These are phyloP conservation scores for Glaciozyma antarctica DNA, from an alignment of 768 basidiomycete species.

Conservation along the genomic window DNA sequence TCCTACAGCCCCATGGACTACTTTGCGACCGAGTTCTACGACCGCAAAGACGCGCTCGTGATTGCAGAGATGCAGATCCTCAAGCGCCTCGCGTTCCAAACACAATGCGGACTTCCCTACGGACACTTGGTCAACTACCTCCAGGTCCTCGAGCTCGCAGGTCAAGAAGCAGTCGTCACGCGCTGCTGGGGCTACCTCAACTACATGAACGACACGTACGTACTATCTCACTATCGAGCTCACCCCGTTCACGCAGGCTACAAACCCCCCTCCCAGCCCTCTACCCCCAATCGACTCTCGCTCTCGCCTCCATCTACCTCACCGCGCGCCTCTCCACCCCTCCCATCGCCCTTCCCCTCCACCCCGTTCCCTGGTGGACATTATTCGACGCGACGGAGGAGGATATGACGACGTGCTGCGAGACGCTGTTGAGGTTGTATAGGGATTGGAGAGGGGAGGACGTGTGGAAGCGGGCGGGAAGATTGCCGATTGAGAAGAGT, in stretches of 20 bases:
- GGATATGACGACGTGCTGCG: constrained; percentile 22
- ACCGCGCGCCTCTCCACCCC: constrained; percentile 55
- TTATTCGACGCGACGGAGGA: constrained; percentile 64
- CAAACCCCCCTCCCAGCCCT: constrained; percentile 88
- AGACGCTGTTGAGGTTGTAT: constrained; percentile 29
- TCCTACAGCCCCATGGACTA: constrained; percentile 77
- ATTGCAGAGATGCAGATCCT: constrained; percentile 95
- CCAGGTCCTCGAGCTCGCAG: constrained; percentile 73
- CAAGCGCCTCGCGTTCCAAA: constrained; percentile 90
- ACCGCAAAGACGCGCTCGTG: constrained; percentile 85
- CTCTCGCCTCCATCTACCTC: constrained; percentile 79
- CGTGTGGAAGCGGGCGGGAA: constrained; percentile 17
- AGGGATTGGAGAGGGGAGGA: constrained; percentile 25
- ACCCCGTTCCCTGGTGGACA: constrained; percentile 76
- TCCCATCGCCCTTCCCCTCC: constrained; percentile 59
- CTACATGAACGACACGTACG: constrained; percentile 84
- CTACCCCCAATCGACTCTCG: constrained; percentile 80
- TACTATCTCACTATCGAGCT: too few relatives aligned
- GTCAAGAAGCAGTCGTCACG: constrained; percentile 58
- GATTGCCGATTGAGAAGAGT: constrained; percentile 19
- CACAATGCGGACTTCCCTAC: constrained; percentile 84
- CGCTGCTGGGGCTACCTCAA: constrained; percentile 91
- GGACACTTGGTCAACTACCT: constrained; percentile 91
- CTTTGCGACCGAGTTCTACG: constrained; percentile 80
- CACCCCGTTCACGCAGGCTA: constrained; percentile 48